Evolutionary conservation across 345 rosid species (phyloP), one percentile per base, ranked within the genome.

Genomic region (Lepidium didymum): DNA sequence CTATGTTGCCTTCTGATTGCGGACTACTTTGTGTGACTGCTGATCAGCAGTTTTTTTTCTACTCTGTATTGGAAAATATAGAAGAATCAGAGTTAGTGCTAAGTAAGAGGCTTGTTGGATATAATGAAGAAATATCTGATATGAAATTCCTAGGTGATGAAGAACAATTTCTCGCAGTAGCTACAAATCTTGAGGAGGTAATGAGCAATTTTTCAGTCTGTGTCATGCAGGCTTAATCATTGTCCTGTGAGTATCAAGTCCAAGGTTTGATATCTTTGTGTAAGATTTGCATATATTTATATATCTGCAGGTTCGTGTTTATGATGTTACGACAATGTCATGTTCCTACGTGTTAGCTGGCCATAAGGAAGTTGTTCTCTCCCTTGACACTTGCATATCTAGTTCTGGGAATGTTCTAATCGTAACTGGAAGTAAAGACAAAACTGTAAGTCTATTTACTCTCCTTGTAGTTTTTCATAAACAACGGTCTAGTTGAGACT

Each of bases 141-240:
- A 79, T 94, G 95, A 94, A 78, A 70, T 91, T 91, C 80, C 76
- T 94, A 68, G 97, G 97, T 10, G 88, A 86, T 36, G 96, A 88
- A 62, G 99, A 94, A 72, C 81, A 84, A 13, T 84, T 74, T 80
- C 91, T 94, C 9, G 99, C 92, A 75, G 91, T 88, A 79, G 99
- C 97, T 42, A 91, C 99, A 56, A 91, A 91, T 87, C 82, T 87
- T 31, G 97, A 94, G 79, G 92, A 91, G 85, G 96, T 87, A 81
- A 75, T 34, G 64, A 43, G 53, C 60, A 5, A 29, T 40, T 74
- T 50, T 56, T 8, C 44, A 16, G 29, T 61, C 37, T 52, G n/a
- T 55, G 3, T 46, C 57, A 46, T 72, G n/a, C 47, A 56, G 23
- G 53, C 50, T 63, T 45, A 57, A 45, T 47, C 70, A 41, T 64